phyloP scores from a whole-genome alignment of 352 stramenopile genomes.

The Phytophthora crassamura region DNA sequence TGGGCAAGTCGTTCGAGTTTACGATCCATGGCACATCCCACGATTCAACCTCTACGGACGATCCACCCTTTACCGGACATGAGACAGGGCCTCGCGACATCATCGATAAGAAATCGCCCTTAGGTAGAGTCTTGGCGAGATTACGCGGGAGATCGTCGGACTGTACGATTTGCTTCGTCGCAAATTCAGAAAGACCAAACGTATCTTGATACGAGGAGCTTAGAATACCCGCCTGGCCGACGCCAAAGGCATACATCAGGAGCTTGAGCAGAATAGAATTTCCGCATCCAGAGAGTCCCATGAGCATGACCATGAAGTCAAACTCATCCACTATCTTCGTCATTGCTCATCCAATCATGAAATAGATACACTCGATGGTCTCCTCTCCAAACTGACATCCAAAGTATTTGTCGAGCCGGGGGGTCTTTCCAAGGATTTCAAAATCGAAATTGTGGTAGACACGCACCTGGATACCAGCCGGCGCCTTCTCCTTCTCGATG shows the following conservation, averaged over 20 bases:
- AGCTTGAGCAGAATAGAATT: slow-evolving; percentile 4
- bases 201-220: background rate
- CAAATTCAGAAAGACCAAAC: slow-evolving; percentile 7
- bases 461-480: slow-evolving; percentile 2
- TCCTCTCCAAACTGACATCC: slow-evolving; percentile 1
- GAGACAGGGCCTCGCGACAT: background rate
- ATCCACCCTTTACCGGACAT: slow-evolving; percentile 3
- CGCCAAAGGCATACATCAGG: slow-evolving; percentile 1
- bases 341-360: slow-evolving; percentile 2
- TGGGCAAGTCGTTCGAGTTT: slow-evolving; percentile 1
- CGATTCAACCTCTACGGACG: background rate
- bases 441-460: background rate
- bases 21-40: slow-evolving; percentile 3
- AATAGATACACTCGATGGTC: slow-evolving; percentile 8
- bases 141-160: too few species aligned
- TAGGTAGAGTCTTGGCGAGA: slow-evolving; percentile 7
- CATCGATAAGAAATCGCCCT: slow-evolving; percentile 2
- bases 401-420: slow-evolving; percentile 3
- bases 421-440: background rate
- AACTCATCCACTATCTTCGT: slow-evolving; percentile 1
- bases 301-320: slow-evolving; percentile 5
- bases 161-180: slow-evolving; percentile 1
- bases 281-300: background rate
- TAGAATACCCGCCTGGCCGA: background rate
- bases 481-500: background rate